Percentiles rank a stretch among this genome's conserved stretches.
Conservation (phyloP, 768 basidiomycete species). For the Pleurotus sapidus region DNA sequence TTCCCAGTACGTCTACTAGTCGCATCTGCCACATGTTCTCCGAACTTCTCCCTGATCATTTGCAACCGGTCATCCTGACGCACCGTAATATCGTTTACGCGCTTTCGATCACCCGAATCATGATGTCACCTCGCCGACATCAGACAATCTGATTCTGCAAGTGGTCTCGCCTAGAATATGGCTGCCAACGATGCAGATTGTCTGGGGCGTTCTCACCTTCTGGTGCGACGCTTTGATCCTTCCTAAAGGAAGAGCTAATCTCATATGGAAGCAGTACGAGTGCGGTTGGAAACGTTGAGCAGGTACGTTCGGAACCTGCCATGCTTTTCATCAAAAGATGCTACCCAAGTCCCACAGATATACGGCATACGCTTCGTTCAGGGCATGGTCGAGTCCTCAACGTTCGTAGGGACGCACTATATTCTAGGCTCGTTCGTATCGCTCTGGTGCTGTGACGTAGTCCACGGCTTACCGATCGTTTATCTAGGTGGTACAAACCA, state of each 20-base stretch:
- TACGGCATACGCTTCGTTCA: constrained; percentile 73
- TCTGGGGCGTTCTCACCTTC: constrained; percentile 67
- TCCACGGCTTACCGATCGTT: neutral
- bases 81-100: too few relatives aligned
- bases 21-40: neutral
- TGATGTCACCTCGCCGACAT: neutral
- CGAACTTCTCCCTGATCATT: too few relatives aligned
- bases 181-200: constrained; percentile 62
- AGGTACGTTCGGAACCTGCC: constrained; percentile 30
- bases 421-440: constrained; percentile 63
- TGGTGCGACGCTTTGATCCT: constrained; percentile 33
- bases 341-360: constrained; percentile 32
- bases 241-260: neutral
- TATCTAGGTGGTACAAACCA: constrained; percentile 62
- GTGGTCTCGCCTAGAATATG: constrained; percentile 60
- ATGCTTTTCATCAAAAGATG: too few relatives aligned
- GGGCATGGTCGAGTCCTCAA: constrained; percentile 71
- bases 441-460: neutral
- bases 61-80: too few relatives aligned
- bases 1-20: constrained; percentile 45
- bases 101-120: neutral
- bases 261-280: constrained; percentile 41
- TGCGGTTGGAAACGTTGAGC: constrained; percentile 49
- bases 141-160: constrained; percentile 68
- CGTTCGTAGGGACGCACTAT: constrained; percentile 74